Evolutionary conservation across 2,329 filamentous ascomycete genomes (phyloP).

Genomic region (Fusarium annulatum): DNA sequence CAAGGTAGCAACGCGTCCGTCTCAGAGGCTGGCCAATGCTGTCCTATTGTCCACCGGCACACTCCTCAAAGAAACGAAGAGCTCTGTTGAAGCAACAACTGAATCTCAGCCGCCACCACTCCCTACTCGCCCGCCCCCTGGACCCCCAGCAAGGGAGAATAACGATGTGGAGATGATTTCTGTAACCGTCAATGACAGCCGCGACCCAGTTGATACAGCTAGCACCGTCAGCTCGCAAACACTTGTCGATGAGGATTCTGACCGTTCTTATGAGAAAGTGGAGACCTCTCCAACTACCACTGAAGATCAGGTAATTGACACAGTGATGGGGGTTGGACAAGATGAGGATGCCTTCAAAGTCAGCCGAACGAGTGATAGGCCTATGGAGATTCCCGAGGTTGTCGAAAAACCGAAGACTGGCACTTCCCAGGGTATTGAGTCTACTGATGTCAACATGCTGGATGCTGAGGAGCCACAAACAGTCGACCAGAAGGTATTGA

Average conservation of each 20-base stretch:
- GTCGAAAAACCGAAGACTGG: constrained; percentile 10
- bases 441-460: constrained; percentile 45
- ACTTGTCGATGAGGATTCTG: constrained; percentile 57
- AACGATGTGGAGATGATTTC: constrained; percentile 53
- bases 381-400: background rate
- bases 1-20: constrained; percentile 73
- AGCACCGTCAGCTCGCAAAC: constrained; percentile 65
- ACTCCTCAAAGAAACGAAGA: constrained; percentile 49
- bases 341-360: constrained; percentile 24
- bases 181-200: constrained; percentile 46
- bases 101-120: constrained; percentile 58
- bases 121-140: constrained; percentile 60
- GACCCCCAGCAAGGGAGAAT: constrained; percentile 45
- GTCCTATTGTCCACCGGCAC: constrained; percentile 71
- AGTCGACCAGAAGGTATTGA: constrained; percentile 59
- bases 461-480: constrained; percentile 50
- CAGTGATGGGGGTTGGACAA: constrained; percentile 38
- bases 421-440: background rate
- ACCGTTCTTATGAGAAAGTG: constrained; percentile 51
- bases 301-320: constrained; percentile 42
- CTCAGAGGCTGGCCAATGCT: constrained; percentile 81
- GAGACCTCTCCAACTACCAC: constrained; percentile 33
- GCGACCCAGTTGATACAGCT: constrained; percentile 51
- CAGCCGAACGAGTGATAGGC: background rate
- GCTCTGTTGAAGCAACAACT: constrained; percentile 38